A percentile compares a stretch with the other conserved stretches of the same genome.
Evolutionary conservation across 257 asterid genomes (phyloP).

Genomic region (Rehmannia glutinosa): DNA sequence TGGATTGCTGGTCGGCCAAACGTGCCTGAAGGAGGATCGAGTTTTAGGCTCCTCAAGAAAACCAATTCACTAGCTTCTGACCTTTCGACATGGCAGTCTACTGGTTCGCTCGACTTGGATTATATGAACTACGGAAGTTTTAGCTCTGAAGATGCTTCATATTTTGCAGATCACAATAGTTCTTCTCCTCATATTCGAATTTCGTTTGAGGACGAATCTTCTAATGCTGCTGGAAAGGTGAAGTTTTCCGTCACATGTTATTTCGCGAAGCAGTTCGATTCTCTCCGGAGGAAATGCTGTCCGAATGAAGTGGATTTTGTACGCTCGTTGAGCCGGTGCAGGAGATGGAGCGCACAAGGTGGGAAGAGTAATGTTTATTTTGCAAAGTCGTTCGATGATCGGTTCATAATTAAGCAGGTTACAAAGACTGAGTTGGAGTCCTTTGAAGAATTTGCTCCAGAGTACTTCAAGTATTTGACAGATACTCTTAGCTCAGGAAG

Average conservation of each 20-base stretch:
- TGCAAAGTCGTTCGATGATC: conserved; percentile 82
- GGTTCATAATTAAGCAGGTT: conserved; percentile 86
- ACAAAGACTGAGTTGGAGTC: conserved; percentile 93
- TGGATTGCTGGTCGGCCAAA: conserved; percentile 42
- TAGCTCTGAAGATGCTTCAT: conserved; percentile 54
- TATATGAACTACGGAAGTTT: conserved; percentile 48
- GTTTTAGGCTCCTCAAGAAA: conserved; percentile 28
- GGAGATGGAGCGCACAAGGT: conserved; percentile 92
- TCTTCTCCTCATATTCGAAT: conserved; percentile 69
- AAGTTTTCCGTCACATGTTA: conserved; percentile 85
- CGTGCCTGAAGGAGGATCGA: conserved; percentile 33
- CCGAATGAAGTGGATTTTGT: conserved; percentile 65
- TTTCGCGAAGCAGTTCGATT: conserved; percentile 76
- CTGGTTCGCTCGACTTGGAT: conserved; percentile 61
- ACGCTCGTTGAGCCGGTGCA: conserved; percentile 81
- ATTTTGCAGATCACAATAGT: conserved; percentile 41
- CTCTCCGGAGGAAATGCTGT: conserved; percentile 75
- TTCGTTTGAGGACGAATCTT: conserved; percentile 65
- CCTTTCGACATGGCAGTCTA: conserved; percentile 65
- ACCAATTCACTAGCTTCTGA: conserved; percentile 42
- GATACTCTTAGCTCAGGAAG: conserved; percentile 64
- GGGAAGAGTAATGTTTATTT: conserved; percentile 96
- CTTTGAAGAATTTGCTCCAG: conserved; percentile 68
- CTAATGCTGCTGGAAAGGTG: conserved; percentile 43
- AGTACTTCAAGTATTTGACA: conserved; percentile 68